A percentile compares a stretch with the other conserved stretches of the same genome.
Conservation (phyloP, 140 eudicot genomes). For the Artemisia princeps region DNA sequence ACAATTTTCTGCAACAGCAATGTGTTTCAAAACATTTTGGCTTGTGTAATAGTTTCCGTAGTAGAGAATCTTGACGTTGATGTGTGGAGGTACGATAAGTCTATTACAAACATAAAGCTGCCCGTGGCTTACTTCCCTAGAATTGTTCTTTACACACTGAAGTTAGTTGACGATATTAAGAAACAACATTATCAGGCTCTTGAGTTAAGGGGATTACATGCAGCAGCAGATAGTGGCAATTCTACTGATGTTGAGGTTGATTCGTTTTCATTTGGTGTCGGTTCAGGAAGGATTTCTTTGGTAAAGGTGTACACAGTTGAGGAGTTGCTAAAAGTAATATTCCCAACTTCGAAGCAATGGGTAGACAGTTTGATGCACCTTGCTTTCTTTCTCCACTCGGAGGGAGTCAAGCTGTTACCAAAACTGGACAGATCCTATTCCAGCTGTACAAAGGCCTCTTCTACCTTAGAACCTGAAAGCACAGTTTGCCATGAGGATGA, state of each 20-base stretch:
- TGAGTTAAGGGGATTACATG: conserved; percentile 42
- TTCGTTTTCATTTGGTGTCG: conserved; percentile 35
- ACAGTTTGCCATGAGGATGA: conserved; percentile 87
- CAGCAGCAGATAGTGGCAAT: conserved; percentile 25
- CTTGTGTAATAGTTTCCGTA: conserved; percentile 53
- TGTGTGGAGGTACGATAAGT: conserved; percentile 58
- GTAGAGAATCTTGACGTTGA: conserved; percentile 54
- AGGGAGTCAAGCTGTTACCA: conserved; percentile 74
- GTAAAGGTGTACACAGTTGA: conserved; percentile 50
- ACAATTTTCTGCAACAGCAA: conserved; percentile 49
- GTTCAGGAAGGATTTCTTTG: conserved; percentile 36
- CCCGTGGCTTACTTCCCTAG: conserved; percentile 77
- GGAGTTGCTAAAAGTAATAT: conserved; percentile 53
- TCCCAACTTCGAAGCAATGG: conserved; percentile 69
- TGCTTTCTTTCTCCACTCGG: conserved; percentile 63
- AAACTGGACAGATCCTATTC: conserved; percentile 62
- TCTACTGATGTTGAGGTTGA: conserved; percentile 25
- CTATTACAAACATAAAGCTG: conserved; percentile 44
- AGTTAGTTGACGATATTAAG: conserved; percentile 61
- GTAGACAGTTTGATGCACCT: conserved; percentile 77
- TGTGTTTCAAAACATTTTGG: conserved; percentile 59
- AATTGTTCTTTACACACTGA: conserved; percentile 51
- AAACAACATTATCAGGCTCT: conserved; percentile 42
- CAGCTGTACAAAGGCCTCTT: conserved; percentile 54
- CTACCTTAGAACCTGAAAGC: conserved; percentile 54